These are phyloP conservation scores for Cetradonia linearis DNA, from an alignment of 495 filamentous ascomycete genomes.

Conservation along the genomic window DNA sequence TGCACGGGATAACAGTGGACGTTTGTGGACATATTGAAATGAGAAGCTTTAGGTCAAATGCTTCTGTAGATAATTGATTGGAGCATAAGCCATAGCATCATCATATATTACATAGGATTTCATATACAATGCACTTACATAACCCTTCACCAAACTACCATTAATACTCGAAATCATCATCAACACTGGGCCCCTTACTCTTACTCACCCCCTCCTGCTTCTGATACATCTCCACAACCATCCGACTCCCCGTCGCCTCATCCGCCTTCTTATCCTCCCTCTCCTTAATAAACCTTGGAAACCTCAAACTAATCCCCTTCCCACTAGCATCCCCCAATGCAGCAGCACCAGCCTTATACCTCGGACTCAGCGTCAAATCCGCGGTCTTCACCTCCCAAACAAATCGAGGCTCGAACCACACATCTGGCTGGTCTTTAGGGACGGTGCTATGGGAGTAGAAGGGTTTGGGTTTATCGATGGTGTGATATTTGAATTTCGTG, in stretches of 20 bases:
- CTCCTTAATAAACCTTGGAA: slow-evolving; percentile 81
- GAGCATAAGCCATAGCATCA: slow-evolving; percentile 1
- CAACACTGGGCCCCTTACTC: slow-evolving; percentile 67
- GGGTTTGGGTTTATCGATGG: slow-evolving; percentile 84
- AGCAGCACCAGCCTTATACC: slow-evolving; percentile 74
- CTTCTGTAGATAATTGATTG: background rate
- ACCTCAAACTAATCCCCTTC: slow-evolving; percentile 81
- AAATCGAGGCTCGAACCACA: slow-evolving; percentile 90
- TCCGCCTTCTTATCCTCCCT: slow-evolving; percentile 93
- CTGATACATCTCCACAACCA: slow-evolving; percentile 92
- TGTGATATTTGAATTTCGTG: slow-evolving; percentile 52
- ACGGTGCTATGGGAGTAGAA: slow-evolving; percentile 81
- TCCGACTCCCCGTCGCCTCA: slow-evolving; percentile 69
- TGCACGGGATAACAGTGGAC: slow-evolving; percentile 50
- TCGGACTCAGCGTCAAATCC: slow-evolving; percentile 82
- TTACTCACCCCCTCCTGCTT: slow-evolving; percentile 78
- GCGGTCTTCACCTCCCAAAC: slow-evolving; percentile 99
- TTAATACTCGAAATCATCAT: slow-evolving; percentile 98
- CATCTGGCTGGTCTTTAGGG: slow-evolving; percentile 87
- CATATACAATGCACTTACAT: background rate
- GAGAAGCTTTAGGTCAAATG: background rate
- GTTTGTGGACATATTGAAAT: background rate
- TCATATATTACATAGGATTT: slow-evolving; percentile 8
- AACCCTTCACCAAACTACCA: background rate
- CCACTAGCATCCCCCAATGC: slow-evolving; percentile 48